phyloP scores from a whole-genome alignment of 176 grass and related monocot genomes.

The Phragmites australis region DNA sequence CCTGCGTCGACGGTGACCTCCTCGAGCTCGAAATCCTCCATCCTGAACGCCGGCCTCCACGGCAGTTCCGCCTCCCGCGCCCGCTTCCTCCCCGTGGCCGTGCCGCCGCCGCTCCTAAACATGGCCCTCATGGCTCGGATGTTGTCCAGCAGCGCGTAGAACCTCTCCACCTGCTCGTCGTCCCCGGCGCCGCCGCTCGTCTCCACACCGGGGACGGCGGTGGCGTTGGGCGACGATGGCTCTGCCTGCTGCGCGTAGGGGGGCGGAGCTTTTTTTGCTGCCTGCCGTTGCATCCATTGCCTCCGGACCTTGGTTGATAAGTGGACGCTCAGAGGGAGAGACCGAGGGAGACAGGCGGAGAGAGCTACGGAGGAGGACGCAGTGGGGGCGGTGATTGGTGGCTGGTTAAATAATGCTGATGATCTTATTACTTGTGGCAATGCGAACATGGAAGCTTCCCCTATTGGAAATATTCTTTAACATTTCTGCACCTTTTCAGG shows the following conservation, averaged over 20 bases:
- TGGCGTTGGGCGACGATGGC: background rate
- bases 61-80: constrained; percentile 17
- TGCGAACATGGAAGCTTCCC: too few relatives aligned
- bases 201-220: background rate
- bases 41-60: constrained; percentile 47
- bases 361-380: too few relatives aligned
- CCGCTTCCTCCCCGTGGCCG: constrained; percentile 24
- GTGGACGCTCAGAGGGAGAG: too few relatives aligned
- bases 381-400: too few relatives aligned
- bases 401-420: too few relatives aligned
- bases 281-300: background rate
- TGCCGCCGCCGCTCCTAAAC: background rate
- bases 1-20: background rate
- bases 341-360: too few relatives aligned
- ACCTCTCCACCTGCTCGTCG: constrained; percentile 46
- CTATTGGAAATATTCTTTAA: too few relatives aligned
- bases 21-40: constrained; percentile 39
- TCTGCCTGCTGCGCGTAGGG: background rate
- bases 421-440: too few relatives aligned
- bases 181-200: background rate
- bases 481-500: too few relatives aligned
- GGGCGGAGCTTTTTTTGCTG: background rate
- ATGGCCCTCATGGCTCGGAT: constrained; percentile 38
- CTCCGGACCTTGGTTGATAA: too few relatives aligned
- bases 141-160: constrained; percentile 51